Conservation (phyloP, 2,329 filamentous ascomycete genomes). For the Fusarium scirpi region DNA sequence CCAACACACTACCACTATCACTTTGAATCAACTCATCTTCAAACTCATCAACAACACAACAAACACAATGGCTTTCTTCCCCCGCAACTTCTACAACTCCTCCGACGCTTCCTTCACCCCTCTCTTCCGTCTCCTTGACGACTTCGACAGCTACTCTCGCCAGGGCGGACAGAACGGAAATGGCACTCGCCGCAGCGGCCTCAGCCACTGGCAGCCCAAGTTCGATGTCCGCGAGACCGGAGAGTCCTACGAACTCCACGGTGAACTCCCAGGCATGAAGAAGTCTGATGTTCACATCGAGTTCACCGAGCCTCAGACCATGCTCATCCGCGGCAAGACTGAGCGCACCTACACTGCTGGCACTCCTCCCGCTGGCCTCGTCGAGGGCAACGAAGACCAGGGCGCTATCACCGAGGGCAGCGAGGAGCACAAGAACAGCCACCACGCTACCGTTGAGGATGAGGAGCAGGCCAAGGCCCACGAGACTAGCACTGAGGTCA, state of each 20-base stretch:
- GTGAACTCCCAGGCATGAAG: slow-evolving; percentile 80
- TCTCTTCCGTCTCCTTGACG: slow-evolving; percentile 73
- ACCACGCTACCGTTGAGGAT: slow-evolving; percentile 76
- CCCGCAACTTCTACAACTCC: slow-evolving; percentile 62
- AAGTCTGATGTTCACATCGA: slow-evolving; percentile 82
- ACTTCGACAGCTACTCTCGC: slow-evolving; percentile 69
- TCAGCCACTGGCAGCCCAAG: slow-evolving; percentile 76
- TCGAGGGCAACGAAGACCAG: slow-evolving; percentile 57
- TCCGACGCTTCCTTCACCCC: slow-evolving; percentile 66
- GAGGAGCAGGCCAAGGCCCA: slow-evolving; percentile 50
- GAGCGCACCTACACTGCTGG: slow-evolving; percentile 73
- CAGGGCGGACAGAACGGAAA: slow-evolving; percentile 44
- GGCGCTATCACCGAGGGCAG: slow-evolving; percentile 57
- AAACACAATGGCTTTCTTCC: slow-evolving; percentile 71
- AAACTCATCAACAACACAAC: slow-evolving; percentile 42
- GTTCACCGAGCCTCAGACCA: slow-evolving; percentile 80
- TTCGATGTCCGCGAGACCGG: slow-evolving; percentile 82
- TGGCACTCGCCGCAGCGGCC: slow-evolving; percentile 42
- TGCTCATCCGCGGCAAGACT: slow-evolving; percentile 76
- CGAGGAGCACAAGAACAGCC: slow-evolving; percentile 56
- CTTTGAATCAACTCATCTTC: slow-evolving; percentile 43
- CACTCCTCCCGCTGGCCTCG: slow-evolving; percentile 59
- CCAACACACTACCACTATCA: slow-evolving; percentile 37
- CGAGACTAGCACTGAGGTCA: slow-evolving; percentile 41
- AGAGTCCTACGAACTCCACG: slow-evolving; percentile 79